These are phyloP conservation scores for Cyclotella atomus DNA, from an alignment of 108 stramenopile species.

Conservation along the genomic window DNA sequence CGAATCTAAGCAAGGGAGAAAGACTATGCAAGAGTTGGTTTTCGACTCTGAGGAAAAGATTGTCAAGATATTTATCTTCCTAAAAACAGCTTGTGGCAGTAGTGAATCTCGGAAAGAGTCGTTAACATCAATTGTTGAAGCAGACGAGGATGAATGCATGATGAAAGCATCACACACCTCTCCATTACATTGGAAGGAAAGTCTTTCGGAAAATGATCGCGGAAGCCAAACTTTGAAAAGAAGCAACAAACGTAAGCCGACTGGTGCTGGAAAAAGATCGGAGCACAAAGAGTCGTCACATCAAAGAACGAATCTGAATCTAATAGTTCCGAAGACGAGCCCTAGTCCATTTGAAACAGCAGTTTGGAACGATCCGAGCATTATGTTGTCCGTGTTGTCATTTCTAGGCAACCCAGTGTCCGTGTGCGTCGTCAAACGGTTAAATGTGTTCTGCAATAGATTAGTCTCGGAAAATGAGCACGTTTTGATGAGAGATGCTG, in stretches of 20 bases:
- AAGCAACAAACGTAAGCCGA: conserved; percentile 44
- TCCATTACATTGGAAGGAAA: conserved; percentile 13
- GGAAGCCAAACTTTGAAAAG: conserved; percentile 30
- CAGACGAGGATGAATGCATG: conserved; percentile 9
- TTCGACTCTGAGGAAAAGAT: conserved; percentile 31
- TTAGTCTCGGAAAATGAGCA: conserved; percentile 80
- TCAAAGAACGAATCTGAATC: conserved; percentile 19
- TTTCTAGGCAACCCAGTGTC: conserved; percentile 87
- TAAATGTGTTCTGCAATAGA: conserved; percentile 69
- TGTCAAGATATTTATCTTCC: conserved; percentile 34
- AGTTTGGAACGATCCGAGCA: conserved; percentile 64
- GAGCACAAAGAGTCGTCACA: conserved; percentile 11
- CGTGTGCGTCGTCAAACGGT: conserved; percentile 73
- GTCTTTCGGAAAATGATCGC: not conserved
- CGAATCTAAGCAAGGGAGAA: conserved; percentile 24
- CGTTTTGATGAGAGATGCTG: conserved; percentile 79
- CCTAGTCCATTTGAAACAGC: conserved; percentile 84
- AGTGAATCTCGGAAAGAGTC: not conserved
- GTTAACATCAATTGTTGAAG: conserved; percentile 4
- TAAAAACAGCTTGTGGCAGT: conserved; percentile 18
- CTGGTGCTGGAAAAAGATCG: not conserved
- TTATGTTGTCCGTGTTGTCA: conserved; percentile 61
- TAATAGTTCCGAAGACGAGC: conserved; percentile 37
- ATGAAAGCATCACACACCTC: not conserved
- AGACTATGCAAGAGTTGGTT: conserved; percentile 46